Percentiles rank a stretch among this genome's conserved stretches.
Conservation (phyloP, 768 basidiomycete species). For the Multifurca ochricompacta region DNA sequence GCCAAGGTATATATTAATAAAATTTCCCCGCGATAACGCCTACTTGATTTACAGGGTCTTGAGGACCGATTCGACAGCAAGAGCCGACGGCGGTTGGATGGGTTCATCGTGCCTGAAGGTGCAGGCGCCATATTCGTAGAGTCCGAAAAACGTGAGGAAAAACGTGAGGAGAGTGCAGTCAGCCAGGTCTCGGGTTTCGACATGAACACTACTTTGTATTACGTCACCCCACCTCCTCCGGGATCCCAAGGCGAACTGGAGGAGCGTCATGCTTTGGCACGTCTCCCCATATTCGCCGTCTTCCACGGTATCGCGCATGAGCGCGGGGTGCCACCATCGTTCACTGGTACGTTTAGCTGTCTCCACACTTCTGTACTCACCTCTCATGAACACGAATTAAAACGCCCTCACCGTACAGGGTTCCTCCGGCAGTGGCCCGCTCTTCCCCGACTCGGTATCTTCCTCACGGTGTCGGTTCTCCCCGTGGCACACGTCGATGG, state of each 20-base stretch:
- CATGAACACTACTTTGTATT: not conserved
- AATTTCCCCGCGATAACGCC: not conserved
- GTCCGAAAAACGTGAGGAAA: constrained; percentile 2
- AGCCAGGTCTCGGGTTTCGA: not conserved
- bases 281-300: constrained; percentile 14
- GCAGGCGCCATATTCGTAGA: constrained; percentile 12
- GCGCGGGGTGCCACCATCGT: constrained; percentile 43
- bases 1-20: constrained; percentile 38
- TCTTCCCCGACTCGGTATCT: constrained; percentile 62
- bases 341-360: constrained; percentile 35
- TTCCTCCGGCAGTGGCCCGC: constrained; percentile 63
- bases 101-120: constrained; percentile 38
- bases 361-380: not conserved
- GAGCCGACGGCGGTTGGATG: constrained; percentile 46
- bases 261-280: constrained; percentile 7
- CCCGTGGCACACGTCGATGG: constrained; percentile 41
- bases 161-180: not conserved
- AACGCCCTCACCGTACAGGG: constrained; percentile 26
- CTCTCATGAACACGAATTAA: not conserved
- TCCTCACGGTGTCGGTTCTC: constrained; percentile 50
- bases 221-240: not conserved
- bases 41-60: constrained; percentile 29
- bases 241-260: not conserved
- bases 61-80: constrained; percentile 55
- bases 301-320: constrained; percentile 18